Conservation (phyloP, 2,329 filamentous ascomycete species). For the Aspergillus jensenii region DNA sequence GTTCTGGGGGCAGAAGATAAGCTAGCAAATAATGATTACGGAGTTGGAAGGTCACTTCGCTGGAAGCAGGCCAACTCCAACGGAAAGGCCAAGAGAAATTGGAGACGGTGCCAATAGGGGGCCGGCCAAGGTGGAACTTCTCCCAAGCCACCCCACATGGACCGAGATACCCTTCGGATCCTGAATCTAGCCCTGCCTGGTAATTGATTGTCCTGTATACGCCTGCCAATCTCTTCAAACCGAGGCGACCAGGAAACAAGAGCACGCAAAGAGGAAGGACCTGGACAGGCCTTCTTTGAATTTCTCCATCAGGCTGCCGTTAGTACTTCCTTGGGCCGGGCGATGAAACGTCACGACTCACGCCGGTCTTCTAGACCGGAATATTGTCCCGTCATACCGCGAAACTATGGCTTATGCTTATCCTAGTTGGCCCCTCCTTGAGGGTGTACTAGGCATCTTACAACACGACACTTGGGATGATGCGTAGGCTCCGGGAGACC, state of each 20-base stretch:
- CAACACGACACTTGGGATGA: constrained; percentile 5
- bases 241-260: neutral
- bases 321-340: neutral
- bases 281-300: neutral
- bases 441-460: neutral
- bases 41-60: neutral
- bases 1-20: neutral
- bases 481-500: constrained; percentile 16
- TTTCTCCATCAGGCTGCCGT: neutral
- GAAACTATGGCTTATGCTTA: constrained; percentile 4
- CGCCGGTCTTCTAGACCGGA: neutral
- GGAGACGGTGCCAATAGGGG: constrained; percentile 9
- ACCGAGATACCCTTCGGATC: constrained; percentile 4
- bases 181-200: constrained; percentile 1
- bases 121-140: neutral
- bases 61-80: neutral
- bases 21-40: neutral
- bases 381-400: constrained; percentile 1
- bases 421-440: neutral
- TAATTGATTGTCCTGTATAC: neutral
- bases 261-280: neutral
- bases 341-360: neutral
- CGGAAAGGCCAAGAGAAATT: neutral
- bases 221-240: neutral
- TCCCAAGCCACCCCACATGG: neutral